Percentiles rank a stretch among this genome's conserved stretches.
phyloP scores from a whole-genome alignment of 169 alveolate species.

The Plasmodium gonderi region DNA sequence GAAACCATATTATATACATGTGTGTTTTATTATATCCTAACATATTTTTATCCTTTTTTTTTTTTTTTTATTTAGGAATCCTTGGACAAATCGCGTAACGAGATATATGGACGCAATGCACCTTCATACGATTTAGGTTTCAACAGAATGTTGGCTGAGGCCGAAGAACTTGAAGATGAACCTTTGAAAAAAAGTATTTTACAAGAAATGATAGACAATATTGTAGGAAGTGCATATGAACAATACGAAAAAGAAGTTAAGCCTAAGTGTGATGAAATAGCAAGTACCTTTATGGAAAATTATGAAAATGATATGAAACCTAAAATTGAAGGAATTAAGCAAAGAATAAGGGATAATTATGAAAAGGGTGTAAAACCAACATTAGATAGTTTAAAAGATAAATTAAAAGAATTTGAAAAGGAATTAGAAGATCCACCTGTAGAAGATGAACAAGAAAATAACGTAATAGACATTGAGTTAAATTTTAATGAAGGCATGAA shows the following conservation, averaged over 20 bases:
- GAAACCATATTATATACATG: not conserved
- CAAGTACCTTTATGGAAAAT: not conserved
- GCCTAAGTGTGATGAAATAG: not conserved
- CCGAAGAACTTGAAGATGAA: not conserved
- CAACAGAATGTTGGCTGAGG: constrained; percentile 18
- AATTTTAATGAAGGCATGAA: not conserved
- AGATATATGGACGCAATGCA: not conserved
- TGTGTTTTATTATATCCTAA: too few species aligned
- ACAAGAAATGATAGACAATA: not conserved
- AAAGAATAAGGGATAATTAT: not conserved
- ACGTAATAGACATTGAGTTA: not conserved
- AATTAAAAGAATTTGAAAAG: constrained; percentile 8
- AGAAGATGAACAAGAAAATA: not conserved
- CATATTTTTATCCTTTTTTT: not conserved
- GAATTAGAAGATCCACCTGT: not conserved
- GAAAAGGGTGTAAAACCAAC: not conserved
- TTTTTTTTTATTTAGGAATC: not conserved
- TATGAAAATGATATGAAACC: constrained; percentile 7
- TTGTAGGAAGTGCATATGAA: not conserved
- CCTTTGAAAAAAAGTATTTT: not conserved
- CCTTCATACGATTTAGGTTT: not conserved
- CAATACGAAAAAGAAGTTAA: not conserved
- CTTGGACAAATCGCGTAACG: not conserved
- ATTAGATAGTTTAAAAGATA: not conserved
- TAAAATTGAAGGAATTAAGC: constrained; percentile 1